Conservation (phyloP, 2,329 filamentous ascomycete genomes). For the Colletotrichum somersetense region DNA sequence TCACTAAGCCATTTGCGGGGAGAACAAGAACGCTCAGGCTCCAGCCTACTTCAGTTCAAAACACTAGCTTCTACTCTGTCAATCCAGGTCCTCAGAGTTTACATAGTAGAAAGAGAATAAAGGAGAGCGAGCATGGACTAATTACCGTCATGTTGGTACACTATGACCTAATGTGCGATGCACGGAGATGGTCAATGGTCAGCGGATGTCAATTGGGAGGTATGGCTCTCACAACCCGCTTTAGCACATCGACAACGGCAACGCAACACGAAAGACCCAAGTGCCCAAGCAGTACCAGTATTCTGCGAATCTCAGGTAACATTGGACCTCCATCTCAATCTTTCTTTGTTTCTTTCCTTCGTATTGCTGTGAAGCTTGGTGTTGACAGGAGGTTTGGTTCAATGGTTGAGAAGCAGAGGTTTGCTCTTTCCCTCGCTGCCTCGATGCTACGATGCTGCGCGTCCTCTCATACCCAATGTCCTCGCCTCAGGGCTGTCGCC, state of each 20-base stretch:
- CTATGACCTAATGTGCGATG: neutral
- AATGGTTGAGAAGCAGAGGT: neutral
- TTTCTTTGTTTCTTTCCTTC: neutral
- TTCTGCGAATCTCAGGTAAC: neutral
- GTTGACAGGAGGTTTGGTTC: neutral
- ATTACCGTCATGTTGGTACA: neutral
- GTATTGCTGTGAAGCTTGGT: neutral
- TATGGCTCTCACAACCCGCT: neutral
- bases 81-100: neutral
- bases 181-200: neutral
- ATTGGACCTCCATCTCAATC: rapidly evolving
- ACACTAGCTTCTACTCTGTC: neutral
- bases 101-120: neutral
- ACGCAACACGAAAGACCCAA: neutral
- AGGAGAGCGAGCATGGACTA: neutral
- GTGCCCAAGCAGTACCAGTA: neutral
- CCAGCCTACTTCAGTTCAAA: neutral
- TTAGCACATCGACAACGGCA: neutral
- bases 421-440: neutral
- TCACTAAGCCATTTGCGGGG: neutral
- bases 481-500: neutral
- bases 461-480: neutral
- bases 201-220: neutral
- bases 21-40: neutral
- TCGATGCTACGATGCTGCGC: neutral